Evolutionary conservation across 2,329 filamentous ascomycete species (phyloP), one percentile per base, ranked within the genome.

Genomic region (Colletotrichum sp.): DNA sequence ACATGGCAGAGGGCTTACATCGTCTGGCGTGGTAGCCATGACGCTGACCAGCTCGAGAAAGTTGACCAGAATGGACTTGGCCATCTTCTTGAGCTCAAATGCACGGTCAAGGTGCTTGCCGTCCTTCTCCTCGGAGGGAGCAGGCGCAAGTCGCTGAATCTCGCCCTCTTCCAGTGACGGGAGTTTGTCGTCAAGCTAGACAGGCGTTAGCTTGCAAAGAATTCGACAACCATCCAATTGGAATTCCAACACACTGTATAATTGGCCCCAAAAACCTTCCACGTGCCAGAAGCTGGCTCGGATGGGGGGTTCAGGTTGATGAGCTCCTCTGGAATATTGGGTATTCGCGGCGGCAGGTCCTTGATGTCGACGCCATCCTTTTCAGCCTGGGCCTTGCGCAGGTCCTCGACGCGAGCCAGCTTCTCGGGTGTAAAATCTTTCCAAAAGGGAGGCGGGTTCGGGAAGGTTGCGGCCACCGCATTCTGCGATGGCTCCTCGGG

Each of bases 401-500:
- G 77, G 27, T 84, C 82, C 8, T 85, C 82, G 69, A 89, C 83
- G 6, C 90, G 91, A 16, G 90, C 84, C 66, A 94, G 79, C 80
- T 96, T 97, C 33, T 93, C 91, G 5, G 91, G 83, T 0, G 95
- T 98, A 84, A 98, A 98, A 82, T 94, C 89, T 77, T 93, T 93
- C 92, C 94, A 98, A 85, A 98, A 98, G 1, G 93, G 92, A 31
- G 97, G 97, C 31, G 97, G 97, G 66, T 93, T 91, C 29, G 97
- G 96, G 81, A 95, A 98, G 54, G 93, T 91, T 29, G 93, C 91
- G 31, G 91, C 88, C 78, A 89, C 83, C 61, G 87, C 85, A 55
- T 78, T 78, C 76, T 81, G 79, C 11, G 84, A 83, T 59, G 86
- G 84, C 68, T 85, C 85, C 43, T 83, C 82, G 12, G 84, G 80